Percentiles rank a stretch among this genome's conserved stretches.
These are phyloP conservation scores for Excoecaria cochinchinensis DNA, from an alignment of 345 rosid genomes.

Conservation along the genomic window DNA sequence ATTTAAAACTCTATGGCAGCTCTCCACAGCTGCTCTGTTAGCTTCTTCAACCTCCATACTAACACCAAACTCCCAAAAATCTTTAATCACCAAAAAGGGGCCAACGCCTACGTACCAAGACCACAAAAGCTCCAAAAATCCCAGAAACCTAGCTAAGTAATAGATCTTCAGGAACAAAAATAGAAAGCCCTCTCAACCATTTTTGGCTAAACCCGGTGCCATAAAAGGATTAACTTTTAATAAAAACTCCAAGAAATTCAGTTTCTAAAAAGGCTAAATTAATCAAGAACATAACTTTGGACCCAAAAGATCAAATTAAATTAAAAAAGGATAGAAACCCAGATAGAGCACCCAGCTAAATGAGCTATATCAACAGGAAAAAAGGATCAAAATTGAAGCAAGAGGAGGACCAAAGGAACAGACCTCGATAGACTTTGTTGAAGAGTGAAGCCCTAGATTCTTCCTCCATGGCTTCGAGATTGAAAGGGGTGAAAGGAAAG, in stretches of 20 bases:
- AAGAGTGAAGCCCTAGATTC: slow-evolving; percentile 63
- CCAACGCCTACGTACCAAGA: slow-evolving; percentile 15
- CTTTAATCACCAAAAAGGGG: slow-evolving; percentile 32
- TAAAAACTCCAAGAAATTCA: slow-evolving; percentile 18
- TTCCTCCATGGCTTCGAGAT: slow-evolving; percentile 40
- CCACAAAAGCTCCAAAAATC: slow-evolving; percentile 20
- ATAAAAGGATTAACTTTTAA: slow-evolving; percentile 11
- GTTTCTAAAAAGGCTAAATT: slow-evolving; percentile 2
- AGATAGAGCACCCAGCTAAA: slow-evolving; percentile 11
- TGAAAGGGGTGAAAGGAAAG: slow-evolving; percentile 78
- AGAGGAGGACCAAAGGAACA: slow-evolving; percentile 23
- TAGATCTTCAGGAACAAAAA: slow-evolving; percentile 21
- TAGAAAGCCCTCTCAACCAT: slow-evolving; percentile 29
- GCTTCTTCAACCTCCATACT: slow-evolving; percentile 91
- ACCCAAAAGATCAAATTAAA: neutral
- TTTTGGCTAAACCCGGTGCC: slow-evolving; percentile 21
- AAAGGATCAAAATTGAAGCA: slow-evolving; percentile 10
- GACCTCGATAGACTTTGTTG: slow-evolving; percentile 47
- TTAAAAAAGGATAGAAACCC: slow-evolving; percentile 4
- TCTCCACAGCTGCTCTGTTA: slow-evolving; percentile 79
- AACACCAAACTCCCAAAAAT: slow-evolving; percentile 20
- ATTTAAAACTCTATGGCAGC: slow-evolving; percentile 76
- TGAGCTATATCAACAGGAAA: slow-evolving; percentile 13
- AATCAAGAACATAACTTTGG: slow-evolving; percentile 5
- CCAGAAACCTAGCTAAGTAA: slow-evolving; percentile 2